A percentile compares a stretch with the other conserved stretches of the same genome.
These are phyloP conservation scores for Plasmodium adleri DNA, from an alignment of 169 alveolate genomes.

Conservation along the genomic window DNA sequence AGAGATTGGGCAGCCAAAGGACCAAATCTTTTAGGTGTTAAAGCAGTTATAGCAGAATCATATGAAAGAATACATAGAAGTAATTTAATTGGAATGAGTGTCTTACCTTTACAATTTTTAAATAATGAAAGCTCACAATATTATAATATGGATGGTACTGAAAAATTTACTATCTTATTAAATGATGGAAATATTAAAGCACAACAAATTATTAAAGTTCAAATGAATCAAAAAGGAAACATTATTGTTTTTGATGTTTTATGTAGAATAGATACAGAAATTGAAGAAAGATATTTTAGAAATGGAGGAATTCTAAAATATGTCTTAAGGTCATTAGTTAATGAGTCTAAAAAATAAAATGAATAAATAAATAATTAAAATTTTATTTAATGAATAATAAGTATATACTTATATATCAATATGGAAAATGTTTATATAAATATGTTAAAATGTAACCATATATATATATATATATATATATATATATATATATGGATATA, in stretches of 20 bases:
- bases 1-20: slow-evolving; percentile 99
- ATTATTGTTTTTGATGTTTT: slow-evolving; percentile 74
- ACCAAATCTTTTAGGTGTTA: slow-evolving; percentile 94
- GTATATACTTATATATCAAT: not conserved
- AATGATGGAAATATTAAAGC: slow-evolving; percentile 73
- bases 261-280: slow-evolving; percentile 85
- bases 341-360: not conserved
- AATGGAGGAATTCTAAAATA: slow-evolving; percentile 94
- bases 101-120: slow-evolving; percentile 94
- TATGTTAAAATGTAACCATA: not conserved
- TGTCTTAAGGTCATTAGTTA: slow-evolving; percentile 90
- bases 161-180: slow-evolving; percentile 50
- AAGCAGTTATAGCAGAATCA: slow-evolving; percentile 95
- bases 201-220: slow-evolving; percentile 46
- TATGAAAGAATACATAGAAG: slow-evolving; percentile 97
- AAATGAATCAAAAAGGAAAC: slow-evolving; percentile 70
- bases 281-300: slow-evolving; percentile 91
- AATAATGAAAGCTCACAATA: slow-evolving; percentile 92
- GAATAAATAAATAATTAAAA: not conserved
- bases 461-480: slow-evolving; percentile 1
- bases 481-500: not conserved
- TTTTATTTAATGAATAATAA: not conserved
- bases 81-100: slow-evolving; percentile 97
- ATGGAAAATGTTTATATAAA: not conserved
- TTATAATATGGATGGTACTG: slow-evolving; percentile 92